A percentile compares a stretch with the other conserved stretches of the same genome.
These are phyloP conservation scores for Fraxinus baroniana DNA, from an alignment of 305 asterid genomes.

Conservation along the genomic window DNA sequence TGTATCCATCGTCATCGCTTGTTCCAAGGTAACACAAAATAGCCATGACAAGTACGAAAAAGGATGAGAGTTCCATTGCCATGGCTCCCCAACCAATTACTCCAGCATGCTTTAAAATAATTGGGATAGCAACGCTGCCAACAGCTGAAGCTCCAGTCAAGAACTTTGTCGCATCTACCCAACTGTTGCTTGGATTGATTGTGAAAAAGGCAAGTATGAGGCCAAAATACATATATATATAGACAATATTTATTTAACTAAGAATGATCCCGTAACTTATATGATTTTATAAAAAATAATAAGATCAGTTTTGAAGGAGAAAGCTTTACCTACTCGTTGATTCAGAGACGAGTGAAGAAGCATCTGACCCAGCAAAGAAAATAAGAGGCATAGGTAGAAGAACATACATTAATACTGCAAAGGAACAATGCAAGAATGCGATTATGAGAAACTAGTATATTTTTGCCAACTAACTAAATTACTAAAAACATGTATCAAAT, in stretches of 20 bases:
- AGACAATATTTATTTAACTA: background rate
- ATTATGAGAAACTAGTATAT: constrained; percentile 15
- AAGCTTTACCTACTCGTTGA: constrained; percentile 57
- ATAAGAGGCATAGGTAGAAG: constrained; percentile 87
- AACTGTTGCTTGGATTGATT: constrained; percentile 41
- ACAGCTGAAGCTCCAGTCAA: constrained; percentile 84
- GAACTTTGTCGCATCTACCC: constrained; percentile 82
- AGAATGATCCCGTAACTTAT: background rate
- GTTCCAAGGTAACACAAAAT: constrained; percentile 63
- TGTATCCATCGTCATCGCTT: constrained; percentile 56
- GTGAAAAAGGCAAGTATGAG: constrained; percentile 17
- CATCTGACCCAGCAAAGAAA: constrained; percentile 78
- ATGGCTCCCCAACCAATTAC: constrained; percentile 93
- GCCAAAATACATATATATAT: constrained; percentile 1
- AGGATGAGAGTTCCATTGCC: constrained; percentile 90
- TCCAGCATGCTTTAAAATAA: constrained; percentile 87
- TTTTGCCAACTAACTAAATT: background rate
- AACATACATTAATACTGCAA: constrained; percentile 84
- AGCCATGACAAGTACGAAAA: constrained; percentile 53
- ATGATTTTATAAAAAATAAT: background rate
- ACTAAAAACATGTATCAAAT: background rate
- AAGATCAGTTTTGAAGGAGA: background rate
- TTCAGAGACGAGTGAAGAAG: constrained; percentile 63
- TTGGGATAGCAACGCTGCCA: constrained; percentile 89
- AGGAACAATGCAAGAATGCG: constrained; percentile 21